Conservation (phyloP, 1,284 basidiomycete genomes). For the Moesziomyces globuligerus region DNA sequence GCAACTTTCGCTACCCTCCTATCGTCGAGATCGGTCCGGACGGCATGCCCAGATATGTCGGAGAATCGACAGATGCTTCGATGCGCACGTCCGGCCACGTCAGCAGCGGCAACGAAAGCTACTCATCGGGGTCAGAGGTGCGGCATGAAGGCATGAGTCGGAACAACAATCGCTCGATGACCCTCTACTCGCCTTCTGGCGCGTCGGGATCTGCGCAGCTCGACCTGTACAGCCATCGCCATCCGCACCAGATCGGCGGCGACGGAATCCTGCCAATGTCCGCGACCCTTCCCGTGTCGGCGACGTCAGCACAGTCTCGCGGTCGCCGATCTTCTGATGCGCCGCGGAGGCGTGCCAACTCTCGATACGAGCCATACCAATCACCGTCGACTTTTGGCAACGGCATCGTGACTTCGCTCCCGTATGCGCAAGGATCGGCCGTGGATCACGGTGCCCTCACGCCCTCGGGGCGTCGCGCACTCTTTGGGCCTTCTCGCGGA, state of each 20-base stretch:
- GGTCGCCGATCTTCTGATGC: conserved; percentile 33
- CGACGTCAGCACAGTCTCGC: conserved; percentile 9
- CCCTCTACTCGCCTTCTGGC: conserved; percentile 24
- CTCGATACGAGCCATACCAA: conserved; percentile 39
- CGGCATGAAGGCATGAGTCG: conserved; percentile 18
- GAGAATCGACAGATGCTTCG: conserved; percentile 66
- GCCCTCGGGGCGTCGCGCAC: conserved; percentile 18
- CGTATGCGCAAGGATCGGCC: conserved; percentile 10
- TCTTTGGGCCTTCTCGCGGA: conserved; percentile 8
- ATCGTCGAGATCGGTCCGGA: conserved; percentile 85
- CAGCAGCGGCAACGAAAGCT: conserved; percentile 45
- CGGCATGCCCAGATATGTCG: conserved; percentile 76
- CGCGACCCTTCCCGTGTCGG: conserved; percentile 15
- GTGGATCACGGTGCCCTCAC: conserved; percentile 16
- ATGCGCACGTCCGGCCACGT: conserved; percentile 26
- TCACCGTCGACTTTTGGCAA: conserved; percentile 7
- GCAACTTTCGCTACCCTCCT: conserved; percentile 88
- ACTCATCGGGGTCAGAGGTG: conserved; percentile 36
- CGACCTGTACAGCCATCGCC: conserved; percentile 27
- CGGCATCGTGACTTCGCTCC: conserved; percentile 11
- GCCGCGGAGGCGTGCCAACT: conserved; percentile 30
- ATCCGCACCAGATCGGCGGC: conserved; percentile 46
- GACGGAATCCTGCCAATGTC: conserved; percentile 28
- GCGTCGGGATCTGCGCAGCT: conserved; percentile 11
- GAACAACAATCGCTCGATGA: conserved; percentile 25